phyloP scores from a whole-genome alignment of 768 basidiomycete species.

The Pisolithus sp. region DNA sequence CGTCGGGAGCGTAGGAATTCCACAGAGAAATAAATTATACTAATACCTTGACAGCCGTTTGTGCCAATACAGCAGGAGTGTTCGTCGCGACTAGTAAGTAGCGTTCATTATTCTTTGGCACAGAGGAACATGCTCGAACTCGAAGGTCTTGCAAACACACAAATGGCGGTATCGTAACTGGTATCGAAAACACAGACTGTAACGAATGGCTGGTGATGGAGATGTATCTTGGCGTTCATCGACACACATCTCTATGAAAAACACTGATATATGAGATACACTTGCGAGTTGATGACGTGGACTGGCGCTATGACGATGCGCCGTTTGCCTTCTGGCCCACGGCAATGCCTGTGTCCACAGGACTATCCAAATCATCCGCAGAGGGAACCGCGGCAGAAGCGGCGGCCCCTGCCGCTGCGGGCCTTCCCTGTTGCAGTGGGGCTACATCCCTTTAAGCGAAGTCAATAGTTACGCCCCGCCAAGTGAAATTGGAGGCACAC shows the following conservation, averaged over 20 bases:
- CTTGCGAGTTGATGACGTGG: neutral
- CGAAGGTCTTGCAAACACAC: too few relatives aligned
- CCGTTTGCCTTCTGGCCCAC: conserved; percentile 17
- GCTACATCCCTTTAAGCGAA: conserved; percentile 51
- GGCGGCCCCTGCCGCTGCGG: conserved; percentile 51
- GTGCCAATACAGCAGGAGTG: too few relatives aligned
- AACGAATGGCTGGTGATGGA: too few relatives aligned
- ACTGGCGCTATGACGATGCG: conserved; percentile 9
- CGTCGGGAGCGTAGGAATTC: too few relatives aligned
- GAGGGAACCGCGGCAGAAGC: conserved; percentile 71
- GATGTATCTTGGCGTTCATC: too few relatives aligned
- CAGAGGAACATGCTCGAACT: too few relatives aligned
- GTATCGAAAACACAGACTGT: too few relatives aligned
- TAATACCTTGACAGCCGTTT: too few relatives aligned
- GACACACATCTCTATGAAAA: neutral
- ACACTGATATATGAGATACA: neutral
- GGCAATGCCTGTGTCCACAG: conserved; percentile 16
- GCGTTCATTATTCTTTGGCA: too few relatives aligned
- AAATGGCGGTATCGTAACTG: too few relatives aligned
- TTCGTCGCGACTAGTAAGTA: too few relatives aligned
- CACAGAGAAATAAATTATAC: too few relatives aligned
- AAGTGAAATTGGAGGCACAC: conserved; percentile 33
- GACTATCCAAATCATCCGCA: conserved; percentile 55
- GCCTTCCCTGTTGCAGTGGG: conserved; percentile 40
- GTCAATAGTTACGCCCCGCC: conserved; percentile 1